phyloP scores from a whole-genome alignment of 2,329 filamentous ascomycete species.

The Xylariaceae sp. region DNA sequence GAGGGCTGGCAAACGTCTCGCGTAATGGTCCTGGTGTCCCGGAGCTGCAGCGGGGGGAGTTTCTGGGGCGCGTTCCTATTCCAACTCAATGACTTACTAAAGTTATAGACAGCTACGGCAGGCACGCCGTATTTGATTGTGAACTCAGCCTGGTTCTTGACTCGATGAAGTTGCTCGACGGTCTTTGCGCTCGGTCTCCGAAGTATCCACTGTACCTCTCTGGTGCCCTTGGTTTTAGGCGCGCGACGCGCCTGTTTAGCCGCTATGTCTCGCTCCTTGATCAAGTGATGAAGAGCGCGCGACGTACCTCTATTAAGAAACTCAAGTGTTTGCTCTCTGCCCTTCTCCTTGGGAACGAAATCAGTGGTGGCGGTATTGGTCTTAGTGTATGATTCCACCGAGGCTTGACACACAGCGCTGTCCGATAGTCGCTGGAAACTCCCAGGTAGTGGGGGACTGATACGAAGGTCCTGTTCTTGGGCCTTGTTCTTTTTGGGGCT shows the following conservation, averaged over 20 bases:
- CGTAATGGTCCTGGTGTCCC: background rate
- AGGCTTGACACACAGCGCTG: background rate
- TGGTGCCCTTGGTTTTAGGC: slow-evolving; percentile 13
- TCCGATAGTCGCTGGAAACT: slow-evolving; percentile 1
- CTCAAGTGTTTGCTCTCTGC: slow-evolving; percentile 11
- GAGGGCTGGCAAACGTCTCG: background rate
- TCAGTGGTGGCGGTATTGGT: background rate
- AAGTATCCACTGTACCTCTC: slow-evolving; percentile 16
- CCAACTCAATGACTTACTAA: slow-evolving; percentile 16
- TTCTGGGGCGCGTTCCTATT: slow-evolving; percentile 6
- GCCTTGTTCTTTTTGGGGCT: slow-evolving; percentile 4
- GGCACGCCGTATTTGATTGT: slow-evolving; percentile 11
- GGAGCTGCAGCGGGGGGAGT: slow-evolving; percentile 14
- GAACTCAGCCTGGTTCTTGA: slow-evolving; percentile 11
- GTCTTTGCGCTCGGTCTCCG: slow-evolving; percentile 12
- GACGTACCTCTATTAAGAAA: slow-evolving; percentile 9
- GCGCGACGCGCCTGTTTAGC: slow-evolving; percentile 8
- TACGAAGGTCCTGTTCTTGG: background rate
- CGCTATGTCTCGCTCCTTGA: slow-evolving; percentile 14
- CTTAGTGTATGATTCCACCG: background rate
- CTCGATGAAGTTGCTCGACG: slow-evolving; percentile 12
- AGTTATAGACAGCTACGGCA: slow-evolving; percentile 14
- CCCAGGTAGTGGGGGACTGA: slow-evolving; percentile 4
- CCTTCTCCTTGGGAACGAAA: slow-evolving; percentile 15
- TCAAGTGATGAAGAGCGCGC: slow-evolving; percentile 10